Base-by-base conservation (phyloP, 331 rosid genomes). In the Rhamnella rubrinervis region DNA sequence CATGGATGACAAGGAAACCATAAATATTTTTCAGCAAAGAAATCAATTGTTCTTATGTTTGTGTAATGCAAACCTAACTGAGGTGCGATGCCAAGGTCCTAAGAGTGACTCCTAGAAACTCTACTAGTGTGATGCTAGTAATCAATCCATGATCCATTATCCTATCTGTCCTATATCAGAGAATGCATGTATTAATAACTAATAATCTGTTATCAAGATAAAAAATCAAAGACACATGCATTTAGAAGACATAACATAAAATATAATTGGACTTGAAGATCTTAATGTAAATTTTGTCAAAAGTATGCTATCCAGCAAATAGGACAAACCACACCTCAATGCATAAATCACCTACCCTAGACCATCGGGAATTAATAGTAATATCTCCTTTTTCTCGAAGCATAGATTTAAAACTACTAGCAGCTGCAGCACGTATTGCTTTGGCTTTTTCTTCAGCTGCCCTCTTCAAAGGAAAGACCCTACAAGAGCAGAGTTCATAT, bases 401-500 rank as follows among this genome's bases (percentile, higher is more conserved):
- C 97, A 95, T 81, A 57, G 86, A 84, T 78, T 87, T 87, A 78
- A 95, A 95, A 83, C 89, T 67, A 63, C 86, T 47, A 56, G 89
- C 72, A 62, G 87, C 80, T 64, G 91, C 95, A 71, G 84, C 87
- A 63, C 91, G 86, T 14, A 65, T 53, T 61, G 95, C 97, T 78
- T 83, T 88, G 60, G 88, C 92, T 82, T 89, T 95, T 83, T 91
- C 96, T 81, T 87, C 91, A 66, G 95, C 81, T 49, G 92, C 95
- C 82, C 82, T 95, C 87, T 84, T 95, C 78, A 95, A 71, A 71
- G 96, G 93, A 82, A 85, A 80, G 66, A 95, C 88, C 82, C 98
- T 95, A 82, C 78, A 84, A 66, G 63, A 49, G 75, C 63, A 80
- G 21, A 71, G 59, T 49, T 25, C 74, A 62, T 51, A 23, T 76